phyloP scores from a whole-genome alignment of 1,139 yeast genomes.

The Saccharomyces hybrid region DNA sequence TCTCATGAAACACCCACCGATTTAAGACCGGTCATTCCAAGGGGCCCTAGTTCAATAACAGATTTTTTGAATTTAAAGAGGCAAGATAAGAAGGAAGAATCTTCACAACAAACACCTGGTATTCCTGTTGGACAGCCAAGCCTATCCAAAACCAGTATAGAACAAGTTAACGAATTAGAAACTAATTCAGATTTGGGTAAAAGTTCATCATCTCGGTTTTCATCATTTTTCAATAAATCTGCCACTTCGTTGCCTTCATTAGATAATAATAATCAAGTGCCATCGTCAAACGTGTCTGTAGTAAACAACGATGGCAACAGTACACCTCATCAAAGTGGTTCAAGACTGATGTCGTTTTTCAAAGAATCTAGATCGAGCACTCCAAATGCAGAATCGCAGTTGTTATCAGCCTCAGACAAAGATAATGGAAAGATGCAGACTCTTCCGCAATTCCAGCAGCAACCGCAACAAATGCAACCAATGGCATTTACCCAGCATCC shows the following conservation, averaged over 20 bases:
- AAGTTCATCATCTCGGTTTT: conserved; percentile 29
- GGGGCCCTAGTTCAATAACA: conserved; percentile 25
- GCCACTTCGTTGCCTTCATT: conserved; percentile 9
- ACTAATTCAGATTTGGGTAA: conserved; percentile 5
- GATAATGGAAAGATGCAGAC: conserved; percentile 6
- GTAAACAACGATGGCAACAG: conserved; percentile 2
- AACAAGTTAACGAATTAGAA: neutral
- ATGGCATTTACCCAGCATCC: conserved; percentile 8
- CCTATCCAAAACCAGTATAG: neutral
- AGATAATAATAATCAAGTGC: conserved; percentile 6
- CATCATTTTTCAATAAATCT: conserved; percentile 27
- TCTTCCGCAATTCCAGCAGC: conserved; percentile 8
- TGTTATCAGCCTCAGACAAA: conserved; percentile 6
- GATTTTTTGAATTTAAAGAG: conserved; percentile 25
- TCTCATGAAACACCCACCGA: conserved; percentile 49
- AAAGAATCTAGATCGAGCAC: conserved; percentile 10
- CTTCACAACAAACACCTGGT: conserved; percentile 7
- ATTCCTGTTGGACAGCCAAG: neutral
- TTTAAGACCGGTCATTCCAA: conserved; percentile 41
- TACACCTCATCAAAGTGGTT: conserved; percentile 16
- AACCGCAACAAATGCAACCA: conserved; percentile 6
- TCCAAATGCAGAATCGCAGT: conserved; percentile 5
- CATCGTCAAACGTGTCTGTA: conserved; percentile 7
- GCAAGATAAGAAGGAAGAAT: neutral
- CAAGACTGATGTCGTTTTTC: conserved; percentile 29